These are phyloP conservation scores for Zopfochytrium polystomum DNA, from an alignment of 371 early-diverging fungal genomes.

Conservation along the genomic window DNA sequence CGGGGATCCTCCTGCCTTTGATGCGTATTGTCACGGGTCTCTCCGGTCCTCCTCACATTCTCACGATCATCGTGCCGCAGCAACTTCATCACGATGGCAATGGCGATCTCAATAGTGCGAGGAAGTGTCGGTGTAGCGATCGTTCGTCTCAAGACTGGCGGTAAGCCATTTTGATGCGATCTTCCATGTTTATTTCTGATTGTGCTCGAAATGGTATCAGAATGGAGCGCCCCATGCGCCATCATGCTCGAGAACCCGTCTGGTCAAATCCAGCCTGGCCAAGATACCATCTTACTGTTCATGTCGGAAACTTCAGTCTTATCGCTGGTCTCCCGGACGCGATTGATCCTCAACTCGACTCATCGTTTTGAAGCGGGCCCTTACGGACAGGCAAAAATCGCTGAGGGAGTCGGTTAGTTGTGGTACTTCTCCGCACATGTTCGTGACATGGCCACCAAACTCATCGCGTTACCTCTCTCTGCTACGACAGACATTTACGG, in stretches of 20 bases:
- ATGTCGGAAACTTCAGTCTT: slow-evolving; percentile 44
- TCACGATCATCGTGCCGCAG: slow-evolving; percentile 7
- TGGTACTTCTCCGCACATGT: neutral
- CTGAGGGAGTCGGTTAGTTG: slow-evolving; percentile 19
- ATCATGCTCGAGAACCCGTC: slow-evolving; percentile 37
- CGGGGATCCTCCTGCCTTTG: too few relatives aligned
- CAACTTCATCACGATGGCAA: slow-evolving; percentile 30
- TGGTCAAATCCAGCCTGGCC: slow-evolving; percentile 34
- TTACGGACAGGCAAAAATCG: slow-evolving; percentile 24
- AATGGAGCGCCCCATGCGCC: slow-evolving; percentile 53
- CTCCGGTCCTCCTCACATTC: too few relatives aligned
- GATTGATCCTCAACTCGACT: slow-evolving; percentile 37
- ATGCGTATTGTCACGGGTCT: too few relatives aligned
- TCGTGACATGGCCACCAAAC: too few relatives aligned
- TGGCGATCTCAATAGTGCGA: slow-evolving; percentile 39
- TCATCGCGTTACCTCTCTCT: neutral
- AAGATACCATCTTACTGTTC: slow-evolving; percentile 46
- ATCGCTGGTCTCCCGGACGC: slow-evolving; percentile 36
- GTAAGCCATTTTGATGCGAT: slow-evolving; percentile 13
- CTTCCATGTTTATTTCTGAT: neutral
- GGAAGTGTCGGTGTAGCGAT: slow-evolving; percentile 46
- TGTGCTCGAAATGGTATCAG: slow-evolving; percentile 21
- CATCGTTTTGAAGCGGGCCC: slow-evolving; percentile 40
- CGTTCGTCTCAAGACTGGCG: slow-evolving; percentile 42
- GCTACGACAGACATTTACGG: slow-evolving; percentile 32